A percentile compares a stretch with the other conserved stretches of the same genome.
Evolutionary conservation across 345 rosid species (phyloP).

Genomic region (Jatropha curcas): DNA sequence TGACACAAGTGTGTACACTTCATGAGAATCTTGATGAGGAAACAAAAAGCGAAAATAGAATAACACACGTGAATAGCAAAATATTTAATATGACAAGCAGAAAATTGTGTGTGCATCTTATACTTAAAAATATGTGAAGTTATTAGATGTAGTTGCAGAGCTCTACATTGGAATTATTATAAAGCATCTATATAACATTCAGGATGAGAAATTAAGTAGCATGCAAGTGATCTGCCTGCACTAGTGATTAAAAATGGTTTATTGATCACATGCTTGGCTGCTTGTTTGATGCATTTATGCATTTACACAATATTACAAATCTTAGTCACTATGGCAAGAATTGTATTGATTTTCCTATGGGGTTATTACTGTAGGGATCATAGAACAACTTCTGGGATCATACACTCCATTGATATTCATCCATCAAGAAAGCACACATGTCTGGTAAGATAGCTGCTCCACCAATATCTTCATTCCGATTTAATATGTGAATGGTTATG

Average conservation of each 20-base stretch:
- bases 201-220: neutral
- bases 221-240: neutral
- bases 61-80: neutral
- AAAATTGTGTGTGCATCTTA: neutral
- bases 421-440: slow-evolving; percentile 88
- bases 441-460: slow-evolving; percentile 48
- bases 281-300: neutral
- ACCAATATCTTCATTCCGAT: neutral
- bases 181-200: neutral
- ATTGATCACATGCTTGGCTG: too few species aligned
- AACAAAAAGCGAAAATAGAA: neutral
- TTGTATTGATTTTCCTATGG: slow-evolving; percentile 5
- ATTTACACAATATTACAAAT: slow-evolving; percentile 1
- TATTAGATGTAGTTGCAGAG: neutral
- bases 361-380: slow-evolving; percentile 53
- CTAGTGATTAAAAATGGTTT: neutral
- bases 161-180: neutral
- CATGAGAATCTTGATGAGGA: too few species aligned
- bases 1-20: neutral
- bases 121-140: neutral
- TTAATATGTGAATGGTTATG: neutral
- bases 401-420: slow-evolving; percentile 89
- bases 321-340: neutral
- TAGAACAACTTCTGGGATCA: slow-evolving; percentile 64
- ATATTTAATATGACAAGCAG: neutral